Conservation (phyloP, 2,329 filamentous ascomycete species). For the Penicillium olsonii region DNA sequence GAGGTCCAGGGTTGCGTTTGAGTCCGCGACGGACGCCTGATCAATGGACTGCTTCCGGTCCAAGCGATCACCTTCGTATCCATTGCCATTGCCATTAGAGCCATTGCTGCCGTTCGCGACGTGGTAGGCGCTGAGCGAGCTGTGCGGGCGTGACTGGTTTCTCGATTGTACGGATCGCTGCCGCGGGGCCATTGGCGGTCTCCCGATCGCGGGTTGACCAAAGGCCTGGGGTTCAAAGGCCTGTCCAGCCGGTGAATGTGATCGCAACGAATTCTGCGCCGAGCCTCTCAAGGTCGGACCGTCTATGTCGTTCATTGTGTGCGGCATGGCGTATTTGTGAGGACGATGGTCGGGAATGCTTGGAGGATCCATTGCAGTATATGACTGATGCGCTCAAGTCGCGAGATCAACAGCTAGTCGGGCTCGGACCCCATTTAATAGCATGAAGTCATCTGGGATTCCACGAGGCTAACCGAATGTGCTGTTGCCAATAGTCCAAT, state of each 20-base stretch:
- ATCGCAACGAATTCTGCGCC: background rate
- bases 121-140: background rate
- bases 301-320: constrained; percentile 8
- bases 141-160: background rate
- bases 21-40: constrained; percentile 1
- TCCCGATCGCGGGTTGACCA: constrained; percentile 6
- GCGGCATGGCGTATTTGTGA: constrained; percentile 13
- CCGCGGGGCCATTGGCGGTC: background rate
- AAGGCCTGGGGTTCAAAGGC: background rate
- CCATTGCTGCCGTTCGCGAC: too few species aligned
- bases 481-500: background rate
- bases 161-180: background rate
- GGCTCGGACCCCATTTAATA: background rate
- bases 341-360: constrained; percentile 21
- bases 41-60: background rate
- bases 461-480: background rate
- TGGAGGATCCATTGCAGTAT: constrained; percentile 16
- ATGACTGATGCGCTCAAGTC: background rate
- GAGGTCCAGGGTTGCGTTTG: background rate
- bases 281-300: background rate
- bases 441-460: background rate
- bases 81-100: background rate
- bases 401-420: background rate
- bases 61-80: background rate
- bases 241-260: background rate